Base-by-base conservation (phyloP, 306 rosid species). In the Dalbergia cochinchinensis region DNA sequence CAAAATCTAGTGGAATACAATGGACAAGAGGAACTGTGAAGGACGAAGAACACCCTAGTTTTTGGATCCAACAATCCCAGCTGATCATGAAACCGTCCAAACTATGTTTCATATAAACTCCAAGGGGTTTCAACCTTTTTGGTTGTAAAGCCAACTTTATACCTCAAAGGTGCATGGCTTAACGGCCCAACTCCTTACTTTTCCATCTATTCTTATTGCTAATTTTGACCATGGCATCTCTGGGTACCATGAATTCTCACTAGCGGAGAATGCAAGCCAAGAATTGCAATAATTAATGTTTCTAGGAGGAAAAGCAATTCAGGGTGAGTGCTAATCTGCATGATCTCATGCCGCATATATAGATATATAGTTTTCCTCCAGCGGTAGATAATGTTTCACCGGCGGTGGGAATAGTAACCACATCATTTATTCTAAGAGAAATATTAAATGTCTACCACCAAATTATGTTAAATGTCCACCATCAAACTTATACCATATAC, bases 101-200 rank as follows among this genome's bases (percentile, higher is more conserved):
- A 55, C 20, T 61, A 48, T 15, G 41, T 9, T 67, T 22, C 10
- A 33, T 55, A 44, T 54, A 61, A 73, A 50, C 10, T 48, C 51
- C 64, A 55, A 55, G 37, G 60, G 18, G 4, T 39, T 62, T 65
- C 33, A 39, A 35, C 14, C 72, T 77, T 85, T 69, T 82, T 79
- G 78, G 89, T 69, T 83, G 91, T 81, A 77, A 86, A 78, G 86
- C 41, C 74, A 62, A 57, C 75, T 51, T 79, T 41, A 60, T 85
- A 85, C 88, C 86, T 76, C 78, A 82, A 84, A 85, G 71, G 67
- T 79, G 8, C 7, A 74, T 78, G 69, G 50, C 20, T 22, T 31
- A 45, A 34, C 58, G 13, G 69, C 64, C 54, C 45, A 73, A 77
- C 69, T 68, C 67, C 79, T 73, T 82, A 11, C 89, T 83, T 78